Evolutionary conservation across 2,329 filamentous ascomycete genomes (phyloP), one percentile per base, ranked within the genome.

Genomic region (Hypomyces rosellus): DNA sequence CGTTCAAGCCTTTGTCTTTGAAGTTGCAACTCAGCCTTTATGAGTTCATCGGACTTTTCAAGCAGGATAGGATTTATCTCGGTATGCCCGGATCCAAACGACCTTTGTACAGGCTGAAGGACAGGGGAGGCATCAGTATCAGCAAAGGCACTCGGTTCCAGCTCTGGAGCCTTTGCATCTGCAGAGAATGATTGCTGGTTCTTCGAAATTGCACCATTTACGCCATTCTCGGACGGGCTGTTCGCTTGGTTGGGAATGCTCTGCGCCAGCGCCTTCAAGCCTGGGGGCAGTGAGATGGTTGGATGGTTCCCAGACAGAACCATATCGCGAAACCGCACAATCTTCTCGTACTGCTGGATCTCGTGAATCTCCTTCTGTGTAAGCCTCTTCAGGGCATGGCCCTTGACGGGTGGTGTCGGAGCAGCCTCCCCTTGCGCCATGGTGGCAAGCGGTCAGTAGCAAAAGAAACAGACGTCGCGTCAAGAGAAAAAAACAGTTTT

Each of bases 1-100:
- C 84, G 82, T 69, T 97, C 93, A 61, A 96, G 74, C 56, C 86
- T 82, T 68, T 91, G 83, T 55, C 92, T 83, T 69, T 89, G 88
- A 55, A 92, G 70, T 64, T 86, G 82, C 54, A 89, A 74, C 69
- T 95, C 89, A 63, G 89, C 89, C 70, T 83, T 86, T 64, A 93
- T 82, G 58, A 95, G 75, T 64, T 88, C 83, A 64, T 89, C 86
- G 59, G 90, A 91, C 69, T 96, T 96, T 63, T 88, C 85, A 67
- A 95, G 77, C 59, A 95, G 77, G 54, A 95, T 83, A 45, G 89
- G 88, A 66, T 95, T 82, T 70, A 93, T 87, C 67, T 85, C 84
- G 53, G 83, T 81, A 56, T 77, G 79, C 52, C 72, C 69, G 57
- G 77, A 69, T 54, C 38, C 44, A 45, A 48, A 43, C 38, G 42